Evolutionary conservation across 306 rosid genomes (phyloP).

Genomic region (Ormosia emarginata): DNA sequence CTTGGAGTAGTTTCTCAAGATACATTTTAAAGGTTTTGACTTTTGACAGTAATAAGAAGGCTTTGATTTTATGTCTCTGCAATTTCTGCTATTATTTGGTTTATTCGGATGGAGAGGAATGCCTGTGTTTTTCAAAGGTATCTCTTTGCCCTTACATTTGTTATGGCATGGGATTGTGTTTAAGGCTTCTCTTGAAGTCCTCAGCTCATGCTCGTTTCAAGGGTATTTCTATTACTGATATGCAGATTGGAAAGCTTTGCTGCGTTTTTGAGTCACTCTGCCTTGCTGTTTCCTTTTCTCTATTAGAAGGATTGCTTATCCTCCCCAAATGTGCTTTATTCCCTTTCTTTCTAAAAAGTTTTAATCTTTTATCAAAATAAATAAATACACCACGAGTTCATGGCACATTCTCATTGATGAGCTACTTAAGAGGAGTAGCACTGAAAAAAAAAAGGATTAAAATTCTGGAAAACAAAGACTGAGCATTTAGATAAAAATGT

Average conservation of each 20-base stretch:
- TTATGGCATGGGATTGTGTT: not conserved
- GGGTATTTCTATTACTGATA: not conserved
- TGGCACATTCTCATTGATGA: not conserved
- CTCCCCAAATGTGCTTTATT: not conserved
- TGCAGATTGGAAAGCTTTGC: not conserved
- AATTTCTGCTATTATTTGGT: not conserved
- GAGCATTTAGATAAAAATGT: conserved; percentile 18
- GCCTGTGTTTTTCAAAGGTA: not conserved
- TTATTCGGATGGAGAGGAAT: not conserved
- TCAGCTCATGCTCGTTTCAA: not conserved
- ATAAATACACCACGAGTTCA: not conserved
- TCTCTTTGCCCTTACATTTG: not conserved
- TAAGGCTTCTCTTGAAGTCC: not conserved
- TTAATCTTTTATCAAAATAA: conserved; percentile 1
- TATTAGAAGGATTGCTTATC: not conserved
- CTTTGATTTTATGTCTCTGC: not conserved
- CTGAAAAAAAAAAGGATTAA: not conserved
- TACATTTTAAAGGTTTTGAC: not conserved
- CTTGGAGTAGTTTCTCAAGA: not conserved
- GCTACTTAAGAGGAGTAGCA: not conserved
- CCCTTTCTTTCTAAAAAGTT: not conserved
- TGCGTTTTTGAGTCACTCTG: not conserved
- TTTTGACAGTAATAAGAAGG: not conserved
- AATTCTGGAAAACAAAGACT: not conserved
- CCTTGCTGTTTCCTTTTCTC: not conserved